A percentile compares a stretch with the other conserved stretches of the same genome.
These are phyloP conservation scores for Papilionanthe hybrid DNA, from an alignment of 116 monocot genomes.

Conservation along the genomic window DNA sequence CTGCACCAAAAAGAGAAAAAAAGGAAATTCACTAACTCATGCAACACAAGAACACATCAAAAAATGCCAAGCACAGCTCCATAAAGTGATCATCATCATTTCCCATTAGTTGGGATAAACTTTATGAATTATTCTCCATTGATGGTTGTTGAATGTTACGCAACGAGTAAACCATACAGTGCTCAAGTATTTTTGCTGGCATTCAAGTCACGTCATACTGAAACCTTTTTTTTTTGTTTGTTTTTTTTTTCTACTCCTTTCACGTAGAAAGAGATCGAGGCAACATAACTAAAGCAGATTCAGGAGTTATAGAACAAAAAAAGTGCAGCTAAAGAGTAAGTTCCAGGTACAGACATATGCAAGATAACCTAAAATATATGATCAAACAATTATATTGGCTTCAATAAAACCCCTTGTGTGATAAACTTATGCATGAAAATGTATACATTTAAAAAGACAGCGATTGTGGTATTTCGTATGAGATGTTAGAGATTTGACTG, in stretches of 20 bases:
- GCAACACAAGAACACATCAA: background rate
- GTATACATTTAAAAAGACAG: no score
- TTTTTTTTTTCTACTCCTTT: background rate
- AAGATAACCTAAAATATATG: background rate
- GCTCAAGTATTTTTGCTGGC: background rate
- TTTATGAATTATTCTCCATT: background rate
- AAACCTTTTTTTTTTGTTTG: no score
- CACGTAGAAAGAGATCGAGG: background rate
- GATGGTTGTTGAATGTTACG: background rate
- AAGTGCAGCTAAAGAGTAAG: background rate
- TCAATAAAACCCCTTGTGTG: background rate
- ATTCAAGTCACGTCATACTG: background rate
- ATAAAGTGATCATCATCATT: no score
- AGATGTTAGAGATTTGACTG: no score
- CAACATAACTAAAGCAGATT: background rate
- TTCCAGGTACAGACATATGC: background rate
- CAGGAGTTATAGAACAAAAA: background rate
- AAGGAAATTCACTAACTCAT: background rate
- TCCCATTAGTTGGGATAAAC: background rate
- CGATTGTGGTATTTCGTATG: no score
- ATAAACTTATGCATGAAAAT: no score
- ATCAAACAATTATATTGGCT: background rate
- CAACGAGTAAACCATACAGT: background rate
- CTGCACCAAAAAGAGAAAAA: constrained; percentile 33
- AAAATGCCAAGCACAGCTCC: no score